These are phyloP conservation scores for Starmerella stigmatis DNA, from an alignment of 805 yeast species.

Conservation along the genomic window DNA sequence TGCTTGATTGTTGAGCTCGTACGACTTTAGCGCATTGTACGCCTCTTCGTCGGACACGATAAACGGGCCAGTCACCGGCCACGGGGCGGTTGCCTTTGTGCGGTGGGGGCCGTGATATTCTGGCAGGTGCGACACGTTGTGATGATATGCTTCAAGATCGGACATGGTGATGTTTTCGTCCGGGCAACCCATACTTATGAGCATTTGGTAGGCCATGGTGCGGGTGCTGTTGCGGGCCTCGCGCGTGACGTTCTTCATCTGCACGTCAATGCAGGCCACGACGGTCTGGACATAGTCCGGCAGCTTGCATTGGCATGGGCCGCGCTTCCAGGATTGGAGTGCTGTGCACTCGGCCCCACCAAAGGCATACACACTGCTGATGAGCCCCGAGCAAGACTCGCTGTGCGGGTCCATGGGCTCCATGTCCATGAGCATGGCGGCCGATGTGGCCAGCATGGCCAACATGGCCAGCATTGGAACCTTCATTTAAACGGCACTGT, in stretches of 20 bases:
- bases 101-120: conserved; percentile 5
- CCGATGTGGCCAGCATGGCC: not conserved
- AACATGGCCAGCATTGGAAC: not conserved
- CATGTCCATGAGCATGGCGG: conserved; percentile 13
- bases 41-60: conserved; percentile 5
- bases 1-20: not conserved
- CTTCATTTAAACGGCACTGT: too few species aligned
- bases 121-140: not conserved
- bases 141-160: not conserved
- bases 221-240: not conserved
- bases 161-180: conserved; percentile 7
- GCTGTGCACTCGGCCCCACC: conserved; percentile 2
- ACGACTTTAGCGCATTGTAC: conserved; percentile 2
- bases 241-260: conserved; percentile 7
- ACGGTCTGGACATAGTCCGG: conserved; percentile 6
- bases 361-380: conserved; percentile 10
- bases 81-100: not conserved
- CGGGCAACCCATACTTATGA: not conserved
- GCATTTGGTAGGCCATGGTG: not conserved
- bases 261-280: conserved; percentile 11
- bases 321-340: not conserved
- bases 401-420: conserved; percentile 9
- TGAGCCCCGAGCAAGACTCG: conserved; percentile 6
- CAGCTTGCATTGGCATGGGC: conserved; percentile 11
- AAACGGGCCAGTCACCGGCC: conserved; percentile 17